These are phyloP conservation scores for Nigrograna mackinnonii DNA, from an alignment of 2,329 filamentous ascomycete genomes.

Conservation along the genomic window DNA sequence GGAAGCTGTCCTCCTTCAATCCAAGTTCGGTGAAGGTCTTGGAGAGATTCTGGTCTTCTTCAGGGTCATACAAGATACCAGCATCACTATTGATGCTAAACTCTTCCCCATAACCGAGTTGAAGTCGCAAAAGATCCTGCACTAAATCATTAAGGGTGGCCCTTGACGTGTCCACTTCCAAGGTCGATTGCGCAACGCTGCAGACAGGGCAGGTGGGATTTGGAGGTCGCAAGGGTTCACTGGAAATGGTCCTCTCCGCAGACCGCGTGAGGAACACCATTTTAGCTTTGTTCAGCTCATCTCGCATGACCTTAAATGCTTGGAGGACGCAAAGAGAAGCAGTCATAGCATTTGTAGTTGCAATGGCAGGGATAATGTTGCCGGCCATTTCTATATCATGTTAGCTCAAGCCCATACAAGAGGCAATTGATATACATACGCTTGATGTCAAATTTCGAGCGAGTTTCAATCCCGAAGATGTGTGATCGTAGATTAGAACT, in stretches of 20 bases:
- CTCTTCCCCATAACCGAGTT: slow-evolving; percentile 80
- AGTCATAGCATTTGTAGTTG: slow-evolving; percentile 96
- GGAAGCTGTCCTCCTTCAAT: slow-evolving; percentile 72
- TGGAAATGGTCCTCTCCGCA: slow-evolving; percentile 61
- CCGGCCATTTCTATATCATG: slow-evolving; percentile 80
- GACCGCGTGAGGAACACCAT: slow-evolving; percentile 84
- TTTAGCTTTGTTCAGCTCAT: slow-evolving; percentile 68
- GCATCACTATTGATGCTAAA: slow-evolving; percentile 76
- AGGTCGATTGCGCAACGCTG: slow-evolving; percentile 68
- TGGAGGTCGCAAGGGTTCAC: slow-evolving; percentile 62
- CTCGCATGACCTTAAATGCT: slow-evolving; percentile 84
- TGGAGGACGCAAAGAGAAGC: slow-evolving; percentile 91
- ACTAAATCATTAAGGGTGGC: slow-evolving; percentile 82
- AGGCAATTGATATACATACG: slow-evolving; percentile 49
- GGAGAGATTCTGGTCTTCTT: slow-evolving; percentile 81
- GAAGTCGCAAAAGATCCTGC: slow-evolving; percentile 68
- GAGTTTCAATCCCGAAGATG: slow-evolving; percentile 85
- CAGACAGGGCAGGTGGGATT: slow-evolving; percentile 86
- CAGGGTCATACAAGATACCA: slow-evolving; percentile 84
- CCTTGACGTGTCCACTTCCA: slow-evolving; percentile 69
- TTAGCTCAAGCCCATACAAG: background rate
- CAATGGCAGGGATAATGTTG: slow-evolving; percentile 98
- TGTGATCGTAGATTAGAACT: slow-evolving; percentile 87
- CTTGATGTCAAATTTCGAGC: slow-evolving; percentile 95
- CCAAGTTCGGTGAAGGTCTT: slow-evolving; percentile 81